Evolutionary conservation across 2,329 filamentous ascomycete species (phyloP).

Genomic region (Fusarium succisae): DNA sequence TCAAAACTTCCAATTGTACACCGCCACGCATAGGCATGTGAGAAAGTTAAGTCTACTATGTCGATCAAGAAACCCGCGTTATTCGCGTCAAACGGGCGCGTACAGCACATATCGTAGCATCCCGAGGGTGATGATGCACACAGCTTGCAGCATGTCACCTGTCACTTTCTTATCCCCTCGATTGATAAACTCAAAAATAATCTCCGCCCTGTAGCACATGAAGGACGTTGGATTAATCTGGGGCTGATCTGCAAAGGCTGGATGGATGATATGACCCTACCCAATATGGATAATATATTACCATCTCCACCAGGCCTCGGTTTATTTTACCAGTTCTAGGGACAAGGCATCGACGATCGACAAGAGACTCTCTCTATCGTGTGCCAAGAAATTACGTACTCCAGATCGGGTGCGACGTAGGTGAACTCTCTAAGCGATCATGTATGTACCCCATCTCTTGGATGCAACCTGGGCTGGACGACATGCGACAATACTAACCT

Average conservation of each 20-base stretch:
- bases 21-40: not conserved
- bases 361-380: not conserved
- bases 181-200: not conserved
- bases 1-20: not conserved
- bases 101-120: not conserved
- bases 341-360: not conserved
- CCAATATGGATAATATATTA: not conserved
- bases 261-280: not conserved
- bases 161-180: not conserved
- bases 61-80: fast-evolving
- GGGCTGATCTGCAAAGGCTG: not conserved
- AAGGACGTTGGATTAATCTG: not conserved
- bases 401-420: not conserved
- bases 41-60: not conserved
- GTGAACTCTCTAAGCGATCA: not conserved
- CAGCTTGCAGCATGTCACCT: not conserved
- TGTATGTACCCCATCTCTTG: not conserved
- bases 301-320: not conserved
- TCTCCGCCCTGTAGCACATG: not conserved
- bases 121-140: not conserved
- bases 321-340: not conserved
- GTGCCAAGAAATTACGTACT: not conserved
- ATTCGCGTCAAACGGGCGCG: not conserved
- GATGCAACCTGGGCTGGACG: not conserved
- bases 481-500: not conserved